Evolutionary conservation across 805 yeast species (phyloP).

Genomic region (Candida orba): DNA sequence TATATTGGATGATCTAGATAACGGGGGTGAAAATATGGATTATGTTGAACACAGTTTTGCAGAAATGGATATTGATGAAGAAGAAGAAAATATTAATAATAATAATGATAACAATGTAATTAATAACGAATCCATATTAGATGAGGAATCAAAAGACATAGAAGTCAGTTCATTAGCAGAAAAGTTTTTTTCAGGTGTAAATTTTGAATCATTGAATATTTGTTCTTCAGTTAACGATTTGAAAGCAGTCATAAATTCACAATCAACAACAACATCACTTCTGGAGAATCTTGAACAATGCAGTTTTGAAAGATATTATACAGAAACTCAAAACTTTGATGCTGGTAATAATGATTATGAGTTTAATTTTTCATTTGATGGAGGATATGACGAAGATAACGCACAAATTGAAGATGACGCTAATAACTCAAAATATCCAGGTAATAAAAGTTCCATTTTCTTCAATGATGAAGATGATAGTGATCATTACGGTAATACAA

Average conservation of each 20-base stretch:
- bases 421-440: conserved; percentile 17
- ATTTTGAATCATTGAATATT: conserved; percentile 1
- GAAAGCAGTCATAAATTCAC: conserved; percentile 15
- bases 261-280: conserved; percentile 11
- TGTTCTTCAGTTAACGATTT: conserved; percentile 18
- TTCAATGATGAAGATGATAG: conserved; percentile 19
- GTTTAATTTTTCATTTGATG: conserved; percentile 12
- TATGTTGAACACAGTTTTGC: conserved; percentile 12
- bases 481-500: conserved; percentile 22
- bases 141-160: neutral
- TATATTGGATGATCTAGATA: conserved; percentile 4
- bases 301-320: conserved; percentile 4
- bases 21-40: conserved; percentile 7
- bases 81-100: neutral
- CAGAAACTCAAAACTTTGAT: neutral
- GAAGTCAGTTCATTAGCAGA: conserved; percentile 10
- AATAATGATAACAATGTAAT: neutral
- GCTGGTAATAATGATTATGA: conserved; percentile 8
- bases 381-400: neutral
- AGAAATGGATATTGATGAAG: conserved; percentile 19
- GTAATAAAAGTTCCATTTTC: conserved; percentile 22
- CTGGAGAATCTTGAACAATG: conserved; percentile 9
- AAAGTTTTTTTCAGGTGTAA: conserved; percentile 6
- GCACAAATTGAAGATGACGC: conserved; percentile 4
- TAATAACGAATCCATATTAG: neutral